Base-by-base conservation (phyloP, 2,329 filamentous ascomycete genomes). In the Alternaria ethzedia region DNA sequence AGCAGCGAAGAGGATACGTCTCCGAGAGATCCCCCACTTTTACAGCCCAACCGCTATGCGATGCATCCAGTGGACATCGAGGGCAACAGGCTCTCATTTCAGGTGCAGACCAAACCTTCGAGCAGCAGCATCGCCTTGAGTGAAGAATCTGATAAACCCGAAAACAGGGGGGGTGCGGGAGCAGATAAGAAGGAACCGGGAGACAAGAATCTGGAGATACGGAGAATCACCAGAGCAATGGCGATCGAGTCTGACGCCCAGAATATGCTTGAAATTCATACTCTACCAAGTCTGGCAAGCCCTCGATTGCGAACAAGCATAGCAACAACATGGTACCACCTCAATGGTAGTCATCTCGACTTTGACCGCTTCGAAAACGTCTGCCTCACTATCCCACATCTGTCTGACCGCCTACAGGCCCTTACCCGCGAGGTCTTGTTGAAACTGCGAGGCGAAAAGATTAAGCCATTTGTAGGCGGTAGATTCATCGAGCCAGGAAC, bases 401-500 rank as follows among this genome's bases (percentile, higher is more conserved):
- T 75, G 6, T 67, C 70, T 32, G 63, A 60, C 23, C 70, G 71
- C 15, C 52, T 68, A 4, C 61, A 65, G 20, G 65, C 36, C n/a
- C 59, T 77, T 4, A 64, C 64, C 6, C 44, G 23, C 4, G 69
- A 68, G 20, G 61, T 69, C 1, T 57, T 78, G 6, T 57, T 62
- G 15, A 73, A 66, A 47, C 21, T 79, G 1, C 70, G 77, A 49
- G 71, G 66, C 26, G 70, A 77, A 8, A 74, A 70, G 11, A 57
- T 72, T 10, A 75, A 73, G 41, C 52, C 63, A 11, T 75, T 69
- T 23, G 23, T 74, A 4, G 67, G 65, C 9, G 77, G 77, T 6
- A 70, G 72, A 63, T 79, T 75, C 55, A 72, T 78, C n/a, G 75
- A 78, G 51, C 75, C 75, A 8, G 77, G 77, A 8, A 76, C 75